Evolutionary conservation across 2,329 filamentous ascomycete species (phyloP).

Genomic region (Lasiodiplodia hormozganensis): DNA sequence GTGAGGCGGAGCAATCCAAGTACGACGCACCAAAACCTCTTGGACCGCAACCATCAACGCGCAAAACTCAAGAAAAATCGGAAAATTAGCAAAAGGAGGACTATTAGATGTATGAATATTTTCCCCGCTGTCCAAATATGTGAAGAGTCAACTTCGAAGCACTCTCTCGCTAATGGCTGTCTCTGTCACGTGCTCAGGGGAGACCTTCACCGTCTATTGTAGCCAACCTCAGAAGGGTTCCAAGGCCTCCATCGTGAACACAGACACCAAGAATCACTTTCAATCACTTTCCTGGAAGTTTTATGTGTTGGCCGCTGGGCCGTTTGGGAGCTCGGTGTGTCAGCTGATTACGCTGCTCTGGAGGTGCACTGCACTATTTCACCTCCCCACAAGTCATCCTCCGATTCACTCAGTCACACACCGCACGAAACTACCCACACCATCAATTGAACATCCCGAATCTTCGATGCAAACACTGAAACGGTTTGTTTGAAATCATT

Average conservation of each 20-base stretch:
- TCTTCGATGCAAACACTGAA: background rate
- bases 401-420: background rate
- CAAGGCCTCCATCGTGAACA: background rate
- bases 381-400: conserved; percentile 5
- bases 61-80: conserved; percentile 1
- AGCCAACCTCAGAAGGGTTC: background rate
- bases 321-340: background rate
- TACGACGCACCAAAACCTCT: background rate
- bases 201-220: background rate
- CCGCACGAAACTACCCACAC: background rate
- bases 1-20: conserved; percentile 10
- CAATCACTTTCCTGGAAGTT: background rate
- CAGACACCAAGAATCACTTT: background rate
- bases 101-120: background rate
- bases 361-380: background rate
- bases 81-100: background rate
- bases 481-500: background rate
- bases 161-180: background rate
- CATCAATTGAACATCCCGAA: background rate
- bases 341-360: conserved; percentile 3
- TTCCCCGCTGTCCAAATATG: background rate
- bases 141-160: background rate
- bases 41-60: background rate
- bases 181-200: background rate
- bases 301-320: background rate